Base-by-base conservation (phyloP, 306 rosid genomes). In the Gastrolobium bilobum region DNA sequence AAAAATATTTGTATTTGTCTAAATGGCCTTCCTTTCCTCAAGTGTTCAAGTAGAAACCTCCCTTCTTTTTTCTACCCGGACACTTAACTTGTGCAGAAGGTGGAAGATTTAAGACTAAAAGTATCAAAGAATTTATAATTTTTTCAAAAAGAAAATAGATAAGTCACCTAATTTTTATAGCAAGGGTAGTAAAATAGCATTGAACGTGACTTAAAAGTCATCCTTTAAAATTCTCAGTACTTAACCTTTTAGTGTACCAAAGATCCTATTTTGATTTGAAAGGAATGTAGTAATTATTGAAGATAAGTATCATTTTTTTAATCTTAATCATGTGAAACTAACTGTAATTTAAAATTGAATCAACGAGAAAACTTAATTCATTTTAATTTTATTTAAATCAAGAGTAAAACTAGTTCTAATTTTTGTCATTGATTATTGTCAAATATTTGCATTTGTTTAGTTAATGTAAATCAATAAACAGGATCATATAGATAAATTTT, bases 261-360 rank as follows among this genome's bases (percentile, higher is more conserved):
- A 54, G 34, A 39, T 61, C 62, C 83, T 71, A 47, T 79, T 54
- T 61, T 71, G 2, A 38, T 78, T 68, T 68, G 53, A 56, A 78
- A 35, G 52, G 58, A 79, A 15, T n/a, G 31, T 30, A 26, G 39
- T 65, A 44, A 30, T 61, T 48, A 31, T 40, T 31, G 51, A 39
- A 38, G 14, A 34, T 61, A 30, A 79, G 44, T 75, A 26, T 48
- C 54, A 26, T 26, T 37, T 68, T 73, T 48, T 5, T 68, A 44
- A 35, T 61, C 4, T n/a, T 54, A 50, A 40, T 79, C 30, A 50
- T 62, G 53, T 61, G 39, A 50, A 71, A 14, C 48, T 31, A 38
- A 61, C 46, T 39, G 4, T 40, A 65, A 39, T 70, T 70, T 79
- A 60, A 64, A 59, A 37, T 59, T 54, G 50, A 79, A 59, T 29